Evolutionary conservation across 169 alveolate genomes (phyloP), one percentile per base, ranked within the genome.

Genomic region (Eimeria acervulina): DNA sequence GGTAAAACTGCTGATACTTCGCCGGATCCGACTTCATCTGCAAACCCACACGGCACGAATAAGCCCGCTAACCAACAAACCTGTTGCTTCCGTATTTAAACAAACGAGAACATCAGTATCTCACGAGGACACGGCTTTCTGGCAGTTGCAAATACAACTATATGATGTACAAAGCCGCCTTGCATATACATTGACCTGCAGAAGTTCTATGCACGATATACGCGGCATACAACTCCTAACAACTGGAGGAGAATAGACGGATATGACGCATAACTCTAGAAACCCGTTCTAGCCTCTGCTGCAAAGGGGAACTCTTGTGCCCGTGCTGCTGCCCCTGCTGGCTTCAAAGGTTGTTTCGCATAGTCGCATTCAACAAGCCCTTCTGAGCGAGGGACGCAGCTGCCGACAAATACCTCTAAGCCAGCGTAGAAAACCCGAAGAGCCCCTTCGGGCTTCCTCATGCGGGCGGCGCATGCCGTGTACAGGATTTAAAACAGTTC

Each of bases 1-100:
- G 97, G 97, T 98, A 98, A 95, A 98, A 98, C 88, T 96, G 97
- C 84, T 95, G 78, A 94, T 97, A 98, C 95, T 98, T 98, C 51
- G 97, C 98, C 44, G 98, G 97, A 70, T 98, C 98, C 23, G 95
- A 95, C 85, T 96, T 96, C 51, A 97, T 95, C 97, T 96, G 70
- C 63, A 76, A 61, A 1, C 55, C 72, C 47, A 42, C 93, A 84
- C 21, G 28, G 80, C 10, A 66, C 13, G 28, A 47, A 28, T 70
- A 8, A 36, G 17, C n/a, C n/a, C 44, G 2, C 47, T 17, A 13
- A 72, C 26, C 13, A 33, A 36, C 55, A 40, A 44, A 36, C 10
- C 6, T 36, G 61, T 21, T 40, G 61, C 38, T 40, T 12, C 40
- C 36, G 23, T 26, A 5, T 21, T 40, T 63, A 26, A 0, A 2